phyloP scores from a whole-genome alignment of 139 green algal species.

The Limnomonas spitsbergensis region DNA sequence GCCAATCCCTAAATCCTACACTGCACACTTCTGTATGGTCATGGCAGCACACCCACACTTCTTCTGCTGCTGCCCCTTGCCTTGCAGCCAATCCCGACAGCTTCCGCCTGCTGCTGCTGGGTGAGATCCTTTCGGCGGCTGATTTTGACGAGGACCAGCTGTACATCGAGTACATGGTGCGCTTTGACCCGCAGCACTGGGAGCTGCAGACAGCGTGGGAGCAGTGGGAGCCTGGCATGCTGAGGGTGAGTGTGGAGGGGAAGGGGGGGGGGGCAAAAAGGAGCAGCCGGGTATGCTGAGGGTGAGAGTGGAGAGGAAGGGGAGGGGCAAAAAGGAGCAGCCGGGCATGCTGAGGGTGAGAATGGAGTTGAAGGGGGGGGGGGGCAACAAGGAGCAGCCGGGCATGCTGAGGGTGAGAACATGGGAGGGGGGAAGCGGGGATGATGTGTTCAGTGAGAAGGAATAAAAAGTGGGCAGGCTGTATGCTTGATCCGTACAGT shows the following conservation, averaged over 20 bases:
- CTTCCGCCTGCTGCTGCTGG: constrained; percentile 47
- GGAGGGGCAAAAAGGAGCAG: too few species aligned
- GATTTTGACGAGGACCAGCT: constrained; percentile 51
- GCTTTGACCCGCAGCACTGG: constrained; percentile 47
- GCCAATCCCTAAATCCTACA: constrained; percentile 15
- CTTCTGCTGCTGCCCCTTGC: not conserved
- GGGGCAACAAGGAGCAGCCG: too few species aligned
- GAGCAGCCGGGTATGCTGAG: constrained; percentile 20
- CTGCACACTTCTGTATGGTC: constrained; percentile 45
- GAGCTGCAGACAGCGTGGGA: constrained; percentile 31
- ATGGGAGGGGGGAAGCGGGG: too few species aligned
- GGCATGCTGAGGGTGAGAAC: too few species aligned
- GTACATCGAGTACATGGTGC: constrained; percentile 51
- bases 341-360: too few species aligned
- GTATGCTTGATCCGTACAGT: too few species aligned
- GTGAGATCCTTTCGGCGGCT: constrained; percentile 49
- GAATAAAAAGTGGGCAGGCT: too few species aligned
- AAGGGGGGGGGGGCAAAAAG: too few species aligned
- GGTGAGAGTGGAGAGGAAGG: not conserved
- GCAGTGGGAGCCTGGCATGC: constrained; percentile 28
- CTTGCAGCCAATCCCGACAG: not conserved
- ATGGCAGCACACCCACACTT: too few species aligned
- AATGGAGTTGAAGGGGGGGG: too few species aligned
- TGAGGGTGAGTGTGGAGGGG: constrained; percentile 37
- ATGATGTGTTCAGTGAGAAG: too few species aligned